Percentiles rank a stretch among this genome's conserved stretches.
phyloP scores from a whole-genome alignment of 2,329 filamentous ascomycete genomes.

The Calonectria fujianensis region DNA sequence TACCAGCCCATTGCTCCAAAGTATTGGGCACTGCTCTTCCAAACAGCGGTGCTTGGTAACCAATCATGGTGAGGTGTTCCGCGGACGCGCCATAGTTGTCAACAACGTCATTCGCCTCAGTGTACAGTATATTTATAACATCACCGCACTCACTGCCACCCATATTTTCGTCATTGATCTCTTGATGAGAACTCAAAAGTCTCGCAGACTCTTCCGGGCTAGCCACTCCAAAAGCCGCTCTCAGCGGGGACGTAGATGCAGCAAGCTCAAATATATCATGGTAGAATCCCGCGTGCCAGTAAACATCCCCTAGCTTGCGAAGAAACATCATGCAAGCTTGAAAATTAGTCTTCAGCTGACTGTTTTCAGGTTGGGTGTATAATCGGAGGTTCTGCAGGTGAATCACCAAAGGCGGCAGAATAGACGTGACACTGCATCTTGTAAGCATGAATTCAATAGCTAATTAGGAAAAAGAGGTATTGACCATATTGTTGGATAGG shows the following conservation, averaged over 20 bases:
- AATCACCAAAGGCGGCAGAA: neutral
- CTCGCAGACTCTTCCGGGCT: neutral
- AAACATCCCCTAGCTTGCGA: neutral
- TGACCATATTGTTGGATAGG: conserved; percentile 9
- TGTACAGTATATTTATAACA: neutral
- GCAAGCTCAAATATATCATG: conserved; percentile 10
- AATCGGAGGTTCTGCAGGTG: neutral
- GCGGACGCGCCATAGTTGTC: neutral
- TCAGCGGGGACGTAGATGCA: neutral
- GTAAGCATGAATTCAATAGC: neutral
- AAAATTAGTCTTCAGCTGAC: neutral
- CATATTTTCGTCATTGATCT: neutral
- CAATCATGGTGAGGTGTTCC: neutral
- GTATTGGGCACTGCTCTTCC: neutral
- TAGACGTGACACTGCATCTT: neutral
- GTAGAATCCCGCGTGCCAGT: conserved; percentile 5
- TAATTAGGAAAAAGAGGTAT: no score
- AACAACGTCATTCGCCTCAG: neutral
- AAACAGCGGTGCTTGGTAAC: neutral
- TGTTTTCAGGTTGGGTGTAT: neutral
- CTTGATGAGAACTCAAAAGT: neutral
- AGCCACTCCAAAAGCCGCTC: neutral
- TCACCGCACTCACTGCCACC: neutral
- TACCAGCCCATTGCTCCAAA: neutral
- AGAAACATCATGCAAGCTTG: conserved; percentile 1